Evolutionary conservation across 2,329 filamentous ascomycete species (phyloP), one percentile per base, ranked within the genome.

Genomic region (Colletotrichum limetticola): DNA sequence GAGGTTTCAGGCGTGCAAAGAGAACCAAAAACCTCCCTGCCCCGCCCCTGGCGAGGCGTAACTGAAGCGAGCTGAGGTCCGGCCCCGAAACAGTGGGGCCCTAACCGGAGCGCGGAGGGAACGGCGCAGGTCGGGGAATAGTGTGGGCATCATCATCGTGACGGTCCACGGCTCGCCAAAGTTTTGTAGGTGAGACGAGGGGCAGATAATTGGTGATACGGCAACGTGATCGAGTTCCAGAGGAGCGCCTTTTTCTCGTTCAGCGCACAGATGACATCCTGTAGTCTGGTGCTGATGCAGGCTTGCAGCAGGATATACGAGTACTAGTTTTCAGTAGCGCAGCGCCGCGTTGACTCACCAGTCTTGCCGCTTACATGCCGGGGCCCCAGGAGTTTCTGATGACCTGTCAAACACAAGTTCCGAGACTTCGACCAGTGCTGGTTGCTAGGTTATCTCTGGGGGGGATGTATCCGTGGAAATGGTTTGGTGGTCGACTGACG

Each of bases 341-440:
- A 59, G 53, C 58, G 66, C 66, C 58, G 53, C 52, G 65, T 69
- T 69, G 69, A 72, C 58, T 68, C 69, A 64, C 65, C 37, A 42
- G 58, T 28, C 8, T 49, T 42, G 64, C 65, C 65, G 65, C 69
- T 63, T 59, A 58, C 69, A 69, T 72, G 58, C 58, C 30, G 58
- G 24, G 58, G 14, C 37, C 1, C 16, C 26, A 52, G 16, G 58
- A 52, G 28, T 61, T 52, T 52, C 52, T 19, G 69, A 52, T 56
- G 66, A n/a, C 69, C 42, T 58, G 58, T 24, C 57, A n/a, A 37
- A 26, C 26, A 24, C 19, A 1, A 26, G 6, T 26, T 28, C 22
- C 53, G 53, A 57, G 53, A 16, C 19, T 66, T 58, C 12, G 8
- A 37, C 30, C 55, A n/a, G 9, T 35, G 28, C 19, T 30, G 26